These are phyloP conservation scores for Dactylellina cionopaga DNA, from an alignment of 2,329 filamentous ascomycete genomes.

Conservation along the genomic window DNA sequence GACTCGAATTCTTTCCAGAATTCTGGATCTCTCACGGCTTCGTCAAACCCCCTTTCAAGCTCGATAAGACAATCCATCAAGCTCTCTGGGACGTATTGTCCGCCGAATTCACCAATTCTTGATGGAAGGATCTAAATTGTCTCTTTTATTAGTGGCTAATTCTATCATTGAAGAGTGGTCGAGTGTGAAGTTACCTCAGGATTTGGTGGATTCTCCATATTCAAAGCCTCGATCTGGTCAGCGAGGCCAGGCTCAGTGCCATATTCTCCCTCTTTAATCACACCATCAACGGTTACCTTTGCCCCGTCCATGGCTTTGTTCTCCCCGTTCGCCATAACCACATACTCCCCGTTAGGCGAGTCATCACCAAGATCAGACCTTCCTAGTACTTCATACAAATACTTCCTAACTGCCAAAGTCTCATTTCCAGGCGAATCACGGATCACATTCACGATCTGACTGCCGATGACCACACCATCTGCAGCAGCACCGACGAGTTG, in stretches of 20 bases:
- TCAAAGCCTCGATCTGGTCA: constrained; percentile 85
- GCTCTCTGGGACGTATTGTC: constrained; percentile 96
- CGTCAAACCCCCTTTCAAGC: constrained; percentile 88
- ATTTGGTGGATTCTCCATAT: constrained; percentile 65
- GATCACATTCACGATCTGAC: constrained; percentile 88
- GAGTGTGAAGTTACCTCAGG: constrained; percentile 55
- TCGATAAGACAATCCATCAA: constrained; percentile 96
- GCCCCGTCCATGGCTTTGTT: constrained; percentile 67
- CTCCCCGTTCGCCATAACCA: constrained; percentile 69
- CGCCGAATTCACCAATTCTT: constrained; percentile 94
- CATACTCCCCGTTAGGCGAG: constrained; percentile 59
- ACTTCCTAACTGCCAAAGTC: constrained; percentile 81
- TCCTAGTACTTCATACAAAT: constrained; percentile 76
- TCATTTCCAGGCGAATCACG: constrained; percentile 73
- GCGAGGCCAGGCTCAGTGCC: constrained; percentile 74
- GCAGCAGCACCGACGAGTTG: constrained; percentile 82
- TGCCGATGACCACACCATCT: constrained; percentile 95
- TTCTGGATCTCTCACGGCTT: constrained; percentile 82
- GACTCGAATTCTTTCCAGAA: constrained; percentile 98
- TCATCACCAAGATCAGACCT: constrained; percentile 60
- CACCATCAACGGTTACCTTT: constrained; percentile 73
- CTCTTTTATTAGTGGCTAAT: constrained; percentile 34
- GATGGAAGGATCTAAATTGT: constrained; percentile 73
- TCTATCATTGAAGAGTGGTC: background rate
- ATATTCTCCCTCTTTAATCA: constrained; percentile 70